A percentile compares a stretch with the other conserved stretches of the same genome.
These are phyloP conservation scores for Erigeron philadelphicus DNA, from an alignment of 140 eudicot genomes.

Conservation along the genomic window DNA sequence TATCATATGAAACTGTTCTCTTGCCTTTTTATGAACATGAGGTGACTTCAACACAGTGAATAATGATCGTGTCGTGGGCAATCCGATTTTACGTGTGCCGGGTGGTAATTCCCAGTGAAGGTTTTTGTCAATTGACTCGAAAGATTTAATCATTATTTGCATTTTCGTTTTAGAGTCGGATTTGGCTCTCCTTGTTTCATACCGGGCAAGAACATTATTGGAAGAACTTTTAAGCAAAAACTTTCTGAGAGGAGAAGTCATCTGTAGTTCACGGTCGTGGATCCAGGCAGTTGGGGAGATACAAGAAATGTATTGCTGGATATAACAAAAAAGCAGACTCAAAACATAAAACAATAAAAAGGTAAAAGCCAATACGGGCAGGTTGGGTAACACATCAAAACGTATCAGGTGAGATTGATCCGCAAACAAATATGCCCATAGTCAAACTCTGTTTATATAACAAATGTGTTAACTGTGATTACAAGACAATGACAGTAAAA, in stretches of 20 bases:
- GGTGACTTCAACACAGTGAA: conserved; percentile 47
- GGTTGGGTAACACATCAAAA: too few relatives aligned
- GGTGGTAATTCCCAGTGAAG: conserved; percentile 37
- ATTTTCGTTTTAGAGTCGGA: conserved; percentile 30
- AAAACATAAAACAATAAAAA: not conserved
- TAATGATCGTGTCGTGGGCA: conserved; percentile 31
- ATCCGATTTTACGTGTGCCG: conserved; percentile 26
- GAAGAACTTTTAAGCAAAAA: conserved; percentile 19
- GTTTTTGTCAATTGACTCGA: conserved; percentile 35
- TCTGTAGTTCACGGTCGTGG: conserved; percentile 10
- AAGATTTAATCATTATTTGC: conserved; percentile 33
- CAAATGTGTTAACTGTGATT: too few relatives aligned
- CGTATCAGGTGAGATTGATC: too few relatives aligned
- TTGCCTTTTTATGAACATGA: conserved; percentile 39
- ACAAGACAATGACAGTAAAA: too few relatives aligned
- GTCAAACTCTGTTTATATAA: too few relatives aligned
- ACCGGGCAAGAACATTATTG: conserved; percentile 10
- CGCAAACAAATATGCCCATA: too few relatives aligned
- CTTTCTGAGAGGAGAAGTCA: conserved; percentile 30
- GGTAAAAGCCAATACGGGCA: too few relatives aligned
- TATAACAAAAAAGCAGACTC: not conserved
- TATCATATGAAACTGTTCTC: conserved; percentile 36
- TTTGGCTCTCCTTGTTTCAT: conserved; percentile 27
- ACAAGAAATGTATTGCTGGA: not conserved
- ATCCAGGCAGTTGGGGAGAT: not conserved